Base-by-base conservation (phyloP, 2,329 filamentous ascomycete genomes). In the Colletotrichum noveboracense region DNA sequence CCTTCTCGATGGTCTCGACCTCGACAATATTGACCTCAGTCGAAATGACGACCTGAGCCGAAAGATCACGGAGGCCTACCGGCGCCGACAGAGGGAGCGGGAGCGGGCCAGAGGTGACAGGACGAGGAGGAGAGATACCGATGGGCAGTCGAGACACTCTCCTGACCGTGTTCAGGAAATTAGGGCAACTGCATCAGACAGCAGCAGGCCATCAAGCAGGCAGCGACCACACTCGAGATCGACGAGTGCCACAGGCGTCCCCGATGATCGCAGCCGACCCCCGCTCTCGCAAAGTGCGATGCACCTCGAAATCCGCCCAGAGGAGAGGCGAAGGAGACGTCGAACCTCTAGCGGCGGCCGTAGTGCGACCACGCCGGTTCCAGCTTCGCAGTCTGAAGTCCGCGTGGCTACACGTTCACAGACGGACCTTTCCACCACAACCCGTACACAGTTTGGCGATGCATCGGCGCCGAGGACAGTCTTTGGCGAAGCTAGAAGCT, bases 1-100 rank as follows among this genome's bases (percentile, higher is more conserved):
- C 0, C 86, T 98, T 24, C 85, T 98, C 38, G 95, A 98, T 80
- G 96, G 95, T 21, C 92, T 98, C 62, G 96, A 98, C 81, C 86
- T 98, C 71, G 94, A 97, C 80, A 96, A 96, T 78, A 92, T 98
- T 70, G 96, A 96, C 77, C 89, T 95, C 18, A 91, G 88, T 65
- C 94, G 96, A 80, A 95, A 98, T 81, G 96, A 98, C 80, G 95
- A 97, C 80, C 91, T 98, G 18, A 98, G 95, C 78, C 94, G 96
- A 80, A 93, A 94, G 75, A 98, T 98, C 79, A 96, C 96, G 3
- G 95, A 97, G 80, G 95, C 95, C 3, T 98, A 97, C 81, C 89
- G 95, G 74, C 90, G 95, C 76, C 90, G 95, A 34, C 95, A 97
- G 81, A 90, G 89, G 58, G 92, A 93, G 82, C 61, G 61, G 24